Evolutionary conservation across 2,329 filamentous ascomycete genomes (phyloP).

Genomic region (Microcera coccophila): DNA sequence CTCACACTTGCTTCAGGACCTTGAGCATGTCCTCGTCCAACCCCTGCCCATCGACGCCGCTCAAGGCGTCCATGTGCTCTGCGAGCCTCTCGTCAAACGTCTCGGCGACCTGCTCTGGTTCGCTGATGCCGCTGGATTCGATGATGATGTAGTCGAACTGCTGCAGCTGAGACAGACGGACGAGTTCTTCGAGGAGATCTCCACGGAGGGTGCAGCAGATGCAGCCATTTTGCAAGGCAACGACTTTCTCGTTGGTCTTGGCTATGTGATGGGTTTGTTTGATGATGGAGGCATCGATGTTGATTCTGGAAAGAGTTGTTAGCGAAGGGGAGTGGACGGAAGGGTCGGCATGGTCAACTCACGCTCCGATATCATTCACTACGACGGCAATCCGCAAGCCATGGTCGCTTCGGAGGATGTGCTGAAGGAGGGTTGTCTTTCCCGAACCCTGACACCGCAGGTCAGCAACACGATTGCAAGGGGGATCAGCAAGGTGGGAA

Average conservation of each 20-base stretch:
- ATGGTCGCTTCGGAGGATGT: constrained; percentile 64
- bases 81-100: constrained; percentile 61
- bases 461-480: too few species aligned
- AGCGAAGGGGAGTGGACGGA: fast-evolving
- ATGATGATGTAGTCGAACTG: constrained; percentile 69
- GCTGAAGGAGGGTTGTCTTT: constrained; percentile 66
- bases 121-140: constrained; percentile 68
- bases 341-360: constrained; percentile 14
- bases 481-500: too few species aligned
- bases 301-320: constrained; percentile 42
- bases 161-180: constrained; percentile 56
- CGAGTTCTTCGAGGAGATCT: constrained; percentile 66
- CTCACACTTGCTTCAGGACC: constrained; percentile 36
- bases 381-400: constrained; percentile 67
- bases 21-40: constrained; percentile 35
- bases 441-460: constrained; percentile 69
- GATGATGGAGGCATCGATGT: constrained; percentile 62
- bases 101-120: constrained; percentile 70
- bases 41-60: constrained; percentile 27
- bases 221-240: constrained; percentile 68
- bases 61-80: constrained; percentile 41
- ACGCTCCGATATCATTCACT: constrained; percentile 68
- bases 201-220: constrained; percentile 74
- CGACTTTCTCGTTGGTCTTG: constrained; percentile 60
- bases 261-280: constrained; percentile 53